These are phyloP conservation scores for Mycena maculata DNA, from an alignment of 768 basidiomycete genomes.

Conservation along the genomic window DNA sequence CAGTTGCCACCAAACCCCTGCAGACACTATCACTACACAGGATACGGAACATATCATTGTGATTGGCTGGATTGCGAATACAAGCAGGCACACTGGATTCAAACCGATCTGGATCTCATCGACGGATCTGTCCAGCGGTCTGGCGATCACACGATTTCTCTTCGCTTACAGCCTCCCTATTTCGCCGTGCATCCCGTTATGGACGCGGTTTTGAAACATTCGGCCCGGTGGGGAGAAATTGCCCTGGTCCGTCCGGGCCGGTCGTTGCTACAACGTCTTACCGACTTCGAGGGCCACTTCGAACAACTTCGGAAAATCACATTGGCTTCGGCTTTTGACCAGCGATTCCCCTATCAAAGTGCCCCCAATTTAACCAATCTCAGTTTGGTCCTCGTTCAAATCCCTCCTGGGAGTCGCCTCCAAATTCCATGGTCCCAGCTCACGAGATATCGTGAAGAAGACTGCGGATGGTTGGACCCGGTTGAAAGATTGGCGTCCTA, in stretches of 20 bases:
- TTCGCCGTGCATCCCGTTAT: not conserved
- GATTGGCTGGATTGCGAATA: not conserved
- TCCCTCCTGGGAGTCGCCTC: not conserved
- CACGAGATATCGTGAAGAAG: slow-evolving; percentile 12
- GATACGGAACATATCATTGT: too few species aligned
- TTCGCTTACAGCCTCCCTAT: not conserved
- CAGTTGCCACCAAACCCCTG: not conserved
- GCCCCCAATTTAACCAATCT: slow-evolving; percentile 16
- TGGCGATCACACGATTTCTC: not conserved
- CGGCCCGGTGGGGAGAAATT: slow-evolving; percentile 2
- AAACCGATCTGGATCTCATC: slow-evolving; percentile 6
- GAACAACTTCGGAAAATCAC: not conserved
- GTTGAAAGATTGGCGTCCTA: not conserved
- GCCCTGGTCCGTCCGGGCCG: not conserved
- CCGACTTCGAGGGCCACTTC: not conserved
- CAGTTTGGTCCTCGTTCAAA: not conserved
- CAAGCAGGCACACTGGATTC: not conserved
- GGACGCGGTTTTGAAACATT: not conserved
- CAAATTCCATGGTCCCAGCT: slow-evolving; percentile 21
- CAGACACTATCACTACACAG: too few species aligned
- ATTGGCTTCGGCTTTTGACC: not conserved
- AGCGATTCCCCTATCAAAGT: not conserved
- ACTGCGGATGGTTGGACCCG: not conserved
- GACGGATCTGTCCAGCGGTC: slow-evolving; percentile 1
- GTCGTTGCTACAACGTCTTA: not conserved